phyloP scores from a whole-genome alignment of 2,329 filamentous ascomycete genomes.

The Fusarium haematococcum region DNA sequence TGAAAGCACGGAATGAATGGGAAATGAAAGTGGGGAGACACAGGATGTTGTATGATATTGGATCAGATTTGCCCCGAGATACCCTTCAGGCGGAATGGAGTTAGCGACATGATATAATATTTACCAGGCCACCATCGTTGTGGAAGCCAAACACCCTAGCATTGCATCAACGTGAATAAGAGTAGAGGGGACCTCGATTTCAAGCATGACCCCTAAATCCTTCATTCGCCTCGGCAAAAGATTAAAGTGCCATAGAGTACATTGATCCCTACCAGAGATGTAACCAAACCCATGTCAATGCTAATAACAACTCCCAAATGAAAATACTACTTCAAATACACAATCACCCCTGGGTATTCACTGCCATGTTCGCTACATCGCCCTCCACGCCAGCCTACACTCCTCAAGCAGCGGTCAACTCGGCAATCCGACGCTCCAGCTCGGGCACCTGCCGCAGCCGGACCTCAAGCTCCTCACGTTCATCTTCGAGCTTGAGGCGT shows the following conservation, averaged over 20 bases:
- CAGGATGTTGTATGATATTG: background rate
- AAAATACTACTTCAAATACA: conserved; percentile 4
- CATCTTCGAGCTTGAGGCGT: conserved; percentile 88
- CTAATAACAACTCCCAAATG: background rate
- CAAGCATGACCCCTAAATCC: background rate
- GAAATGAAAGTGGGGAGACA: background rate
- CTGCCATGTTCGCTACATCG: background rate
- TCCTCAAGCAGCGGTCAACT: conserved; percentile 67
- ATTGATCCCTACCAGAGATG: background rate
- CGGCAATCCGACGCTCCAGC: conserved; percentile 84
- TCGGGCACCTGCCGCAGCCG: conserved; percentile 88
- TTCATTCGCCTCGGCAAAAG: background rate
- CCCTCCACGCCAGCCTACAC: background rate
- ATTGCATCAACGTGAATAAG: background rate
- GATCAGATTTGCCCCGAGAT: background rate
- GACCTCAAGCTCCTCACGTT: conserved; percentile 93
- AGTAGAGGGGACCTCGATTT: background rate
- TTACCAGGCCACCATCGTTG: background rate
- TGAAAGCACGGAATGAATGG: background rate
- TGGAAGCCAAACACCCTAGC: background rate
- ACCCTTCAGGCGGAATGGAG: background rate
- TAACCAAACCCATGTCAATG: background rate
- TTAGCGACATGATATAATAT: background rate
- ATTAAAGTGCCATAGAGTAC: background rate
- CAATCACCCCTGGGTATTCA: conserved; percentile 11